These are phyloP conservation scores for Cyberlindnera mississippiensis DNA, from an alignment of 805 yeast species.

Conservation along the genomic window DNA sequence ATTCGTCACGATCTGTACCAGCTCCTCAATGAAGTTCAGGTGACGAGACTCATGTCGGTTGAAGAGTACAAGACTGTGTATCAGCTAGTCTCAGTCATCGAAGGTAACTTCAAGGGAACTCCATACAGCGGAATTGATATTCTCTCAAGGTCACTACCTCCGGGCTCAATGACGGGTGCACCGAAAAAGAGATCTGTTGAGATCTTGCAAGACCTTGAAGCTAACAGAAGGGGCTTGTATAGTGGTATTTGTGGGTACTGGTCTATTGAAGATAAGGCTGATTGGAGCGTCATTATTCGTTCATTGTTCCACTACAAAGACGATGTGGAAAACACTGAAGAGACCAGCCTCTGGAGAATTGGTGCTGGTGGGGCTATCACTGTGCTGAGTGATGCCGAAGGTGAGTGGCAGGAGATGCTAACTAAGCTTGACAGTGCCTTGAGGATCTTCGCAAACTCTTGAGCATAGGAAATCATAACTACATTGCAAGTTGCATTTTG, in stretches of 20 bases:
- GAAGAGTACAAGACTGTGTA: slow-evolving; percentile 91
- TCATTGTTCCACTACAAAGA: slow-evolving; percentile 65
- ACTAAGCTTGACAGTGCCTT: slow-evolving; percentile 76
- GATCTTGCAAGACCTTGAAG: slow-evolving; percentile 49
- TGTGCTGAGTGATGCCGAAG: slow-evolving; percentile 73
- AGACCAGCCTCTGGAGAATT: slow-evolving; percentile 59
- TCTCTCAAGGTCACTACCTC: slow-evolving; percentile 77
- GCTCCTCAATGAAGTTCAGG: slow-evolving; percentile 60
- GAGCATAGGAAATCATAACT: too few species aligned
- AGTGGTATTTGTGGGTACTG: slow-evolving; percentile 96
- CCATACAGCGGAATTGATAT: slow-evolving; percentile 71
- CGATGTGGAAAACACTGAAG: slow-evolving; percentile 33
- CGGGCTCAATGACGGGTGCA: slow-evolving; percentile 99
- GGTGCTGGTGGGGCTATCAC: slow-evolving; percentile 99
- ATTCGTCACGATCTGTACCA: slow-evolving; percentile 87
- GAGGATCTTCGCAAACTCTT: slow-evolving; percentile 4
- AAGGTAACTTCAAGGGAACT: slow-evolving; percentile 40
- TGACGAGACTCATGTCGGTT: slow-evolving; percentile 78
- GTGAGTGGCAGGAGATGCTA: slow-evolving; percentile 91
- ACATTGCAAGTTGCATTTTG: too few species aligned
- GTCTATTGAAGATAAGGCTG: slow-evolving; percentile 82
- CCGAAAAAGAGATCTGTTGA: slow-evolving; percentile 94
- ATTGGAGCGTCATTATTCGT: slow-evolving; percentile 94
- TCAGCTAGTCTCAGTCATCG: slow-evolving; percentile 87
- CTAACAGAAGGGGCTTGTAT: slow-evolving; percentile 65